Base-by-base conservation (phyloP, 108 stramenopile species). In the Stephanodiscus minutulus region DNA sequence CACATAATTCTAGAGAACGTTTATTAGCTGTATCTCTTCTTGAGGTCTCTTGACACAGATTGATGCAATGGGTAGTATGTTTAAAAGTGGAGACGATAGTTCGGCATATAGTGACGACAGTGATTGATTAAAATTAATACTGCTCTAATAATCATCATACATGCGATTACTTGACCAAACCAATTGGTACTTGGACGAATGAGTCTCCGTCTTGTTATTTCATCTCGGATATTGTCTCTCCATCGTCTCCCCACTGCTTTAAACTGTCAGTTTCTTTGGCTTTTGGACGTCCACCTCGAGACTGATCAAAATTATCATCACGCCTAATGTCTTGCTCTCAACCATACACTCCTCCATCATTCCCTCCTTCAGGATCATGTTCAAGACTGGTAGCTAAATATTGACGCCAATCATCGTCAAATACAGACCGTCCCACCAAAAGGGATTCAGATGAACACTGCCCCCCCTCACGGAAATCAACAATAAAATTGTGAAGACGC, bases 401-500 rank as follows among this genome's bases (percentile, higher is more conserved):
- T 33, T 43, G 9, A 7, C 62, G 7, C 8, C 46, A 63, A 9
- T 63, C 62, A 63, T 63, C 62, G 5, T 63, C 39, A 63, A 63
- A 63, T 12, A 63, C 53, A 54, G 11, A 1, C 11, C 29, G 2
- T 13, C 33, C 66, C 0, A 55, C 17, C 46, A 25, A 49, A 52
- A 5, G 4, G 1, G 25, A 48, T 24, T 52, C 33, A 5, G 25
- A 3, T 24, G 28, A 4, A 52, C 22, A 41, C 3, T 6, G 24
- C 2, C 5, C 15, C 17, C n/a, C 11, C 15, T 76, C 66, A 7
- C 66, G 24, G n/a, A 49, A 48, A 61, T 76, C 68, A 35, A 68
- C 59, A 50, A 65, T 65, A 39, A 49, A 49, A 21, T 65, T 65
- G n/a, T 65, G 64, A 7, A 78, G 15, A 13, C 52, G 39, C 64